Percentiles rank a stretch among this genome's conserved stretches.
phyloP scores from a whole-genome alignment of 2,329 filamentous ascomycete species.

The Colletotrichum chlorophyti region DNA sequence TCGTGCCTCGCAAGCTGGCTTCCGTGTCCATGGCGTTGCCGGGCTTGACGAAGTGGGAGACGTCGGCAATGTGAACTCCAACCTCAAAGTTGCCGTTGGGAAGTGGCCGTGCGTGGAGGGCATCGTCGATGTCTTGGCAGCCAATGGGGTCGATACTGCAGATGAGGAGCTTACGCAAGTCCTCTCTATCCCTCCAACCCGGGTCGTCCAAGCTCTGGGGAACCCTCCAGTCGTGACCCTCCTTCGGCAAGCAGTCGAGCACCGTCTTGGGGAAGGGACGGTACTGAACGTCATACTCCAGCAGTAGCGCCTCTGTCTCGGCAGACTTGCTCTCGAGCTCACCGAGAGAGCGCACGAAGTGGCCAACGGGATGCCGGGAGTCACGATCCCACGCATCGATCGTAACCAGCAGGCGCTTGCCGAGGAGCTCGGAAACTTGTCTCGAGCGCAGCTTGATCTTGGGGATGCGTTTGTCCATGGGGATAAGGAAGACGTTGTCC shows the following conservation, averaged over 20 bases:
- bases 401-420: conserved; percentile 89
- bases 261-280: conserved; percentile 96
- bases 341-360: conserved; percentile 91
- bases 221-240: conserved; percentile 94
- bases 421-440: conserved; percentile 86
- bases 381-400: conserved; percentile 97
- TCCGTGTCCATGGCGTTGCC: conserved; percentile 97
- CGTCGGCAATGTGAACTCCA: conserved; percentile 97
- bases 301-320: conserved; percentile 90
- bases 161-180: conserved; percentile 84
- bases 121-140: conserved; percentile 98
- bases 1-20: conserved; percentile 91
- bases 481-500: conserved; percentile 92
- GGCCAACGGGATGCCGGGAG: conserved; percentile 88
- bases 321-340: conserved; percentile 97
- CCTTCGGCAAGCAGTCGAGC: conserved; percentile 86
- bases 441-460: conserved; percentile 94
- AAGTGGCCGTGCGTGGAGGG: conserved; percentile 83
- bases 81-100: conserved; percentile 96
- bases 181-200: conserved; percentile 85
- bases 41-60: conserved; percentile 98
- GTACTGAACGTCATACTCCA: conserved; percentile 98
- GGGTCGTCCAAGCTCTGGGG: conserved; percentile 80
- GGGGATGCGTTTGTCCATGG: conserved; percentile 97
- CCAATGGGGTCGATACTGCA: conserved; percentile 97